Evolutionary conservation across 208 protist genomes (phyloP), one percentile per base, ranked within the genome.

Genomic region (Angomonas ambiguus): DNA sequence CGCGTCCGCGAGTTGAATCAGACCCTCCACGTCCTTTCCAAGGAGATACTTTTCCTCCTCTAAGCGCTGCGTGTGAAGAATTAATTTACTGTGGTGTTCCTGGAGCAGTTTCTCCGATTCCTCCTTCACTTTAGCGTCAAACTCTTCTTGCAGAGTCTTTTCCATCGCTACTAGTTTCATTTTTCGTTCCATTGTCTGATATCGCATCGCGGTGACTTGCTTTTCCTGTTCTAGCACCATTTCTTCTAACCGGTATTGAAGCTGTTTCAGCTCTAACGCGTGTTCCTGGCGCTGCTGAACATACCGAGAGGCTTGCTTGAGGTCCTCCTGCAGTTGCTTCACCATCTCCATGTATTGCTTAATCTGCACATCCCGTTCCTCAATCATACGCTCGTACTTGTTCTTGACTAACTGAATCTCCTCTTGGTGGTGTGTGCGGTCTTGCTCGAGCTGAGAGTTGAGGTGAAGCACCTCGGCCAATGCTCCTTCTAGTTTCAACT

Each of bases 141-240:
- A 90, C 58, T 74, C 51, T 32, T 80, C 80, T 35, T 76, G 73
- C 84, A 94, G 91, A 22, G 72, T 78, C 65, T 82, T 76, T 60
- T 94, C 88, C 34, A 94, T 58, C 22, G 88, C 82, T 24, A 91
- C 70, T 22, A 94, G 73, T 34, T 82, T 74, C 74, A 94, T 83
- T 58, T 94, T 94, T 16, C 88, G 80, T 63, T 94, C 88, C 10
- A 94, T 73, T 28, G 82, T 88, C 61, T 91, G 80, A 63, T 91
- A 91, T 53, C 84, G 82, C 64, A 94, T 72, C 18, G 77, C 78
- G 24, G 77, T 67, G 49, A 91, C 31, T 65, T 91, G 84, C 55
- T 76, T 74, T 64, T 91, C 83, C 45, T 94, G 88, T 38, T 48
- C 62, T 28, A 65, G 62, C 13, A 65, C 68, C 48, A 82, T 71